Evolutionary conservation across 257 asterid species (phyloP), one percentile per base, ranked within the genome.

Genomic region (Ehretia macrophylla): DNA sequence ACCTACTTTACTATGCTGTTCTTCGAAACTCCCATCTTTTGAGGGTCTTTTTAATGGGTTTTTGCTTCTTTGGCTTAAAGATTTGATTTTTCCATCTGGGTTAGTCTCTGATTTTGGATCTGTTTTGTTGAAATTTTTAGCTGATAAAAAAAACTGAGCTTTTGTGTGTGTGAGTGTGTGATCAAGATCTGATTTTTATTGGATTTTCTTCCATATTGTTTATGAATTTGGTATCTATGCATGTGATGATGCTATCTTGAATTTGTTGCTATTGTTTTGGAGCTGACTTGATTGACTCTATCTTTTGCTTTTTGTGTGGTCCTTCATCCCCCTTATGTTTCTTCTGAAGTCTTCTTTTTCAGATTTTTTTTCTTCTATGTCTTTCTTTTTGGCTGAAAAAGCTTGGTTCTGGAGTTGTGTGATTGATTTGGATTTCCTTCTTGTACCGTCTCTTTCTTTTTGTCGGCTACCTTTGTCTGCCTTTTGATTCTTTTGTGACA

Each of bases 181-280:
- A n/a, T 68, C 68, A 65, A 56, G 69, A 50, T 74, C 66, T 74
- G 68, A 6, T 56, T 67, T 49, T 46, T 19, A 8, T 22, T 8
- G 35, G 27, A n/a, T 65, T n/a, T 17, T 18, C 10, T 4, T 8
- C 13, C 14, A 10, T 22, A 5, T 5, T 20, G 17, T 1, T 37
- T 4, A 10, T 23, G 8, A 5, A 16, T 4, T 10, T 11, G 16
- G 1, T 13, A 47, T 10, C 17, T 21, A 16, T 46, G 46, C 53
- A 16, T 12, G 32, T 35, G 32, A 19, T 21, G 47, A 37, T 48
- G 55, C 59, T 42, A 40, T 42, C 18, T 21, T 44, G 21, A 21
- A 50, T 35, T 44, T 49, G 59, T 39, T 55, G 27, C 59, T 14
- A 1, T 58, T 58, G 17, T 46, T 19, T 44, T 32, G 51, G 60